Conservation (phyloP, 2,329 filamentous ascomycete genomes). For the Ambrosiella beaveri region DNA sequence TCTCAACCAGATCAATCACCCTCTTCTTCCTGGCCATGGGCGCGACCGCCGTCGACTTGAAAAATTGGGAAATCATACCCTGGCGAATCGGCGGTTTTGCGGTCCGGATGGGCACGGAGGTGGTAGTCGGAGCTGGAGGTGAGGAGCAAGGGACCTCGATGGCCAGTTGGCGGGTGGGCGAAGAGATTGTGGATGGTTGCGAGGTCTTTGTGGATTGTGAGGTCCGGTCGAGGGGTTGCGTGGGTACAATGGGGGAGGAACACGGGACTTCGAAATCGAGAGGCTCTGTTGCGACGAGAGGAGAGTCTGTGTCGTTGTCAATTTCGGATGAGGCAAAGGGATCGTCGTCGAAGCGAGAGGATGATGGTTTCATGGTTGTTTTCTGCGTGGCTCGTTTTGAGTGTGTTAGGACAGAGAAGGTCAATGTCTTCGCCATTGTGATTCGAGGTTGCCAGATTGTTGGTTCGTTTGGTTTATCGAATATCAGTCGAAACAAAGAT, state of each 20-base stretch:
- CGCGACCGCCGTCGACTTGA: slow-evolving; percentile 16
- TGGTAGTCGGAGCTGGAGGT: slow-evolving; percentile 35
- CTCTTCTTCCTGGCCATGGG: slow-evolving; percentile 8
- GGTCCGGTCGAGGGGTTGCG: slow-evolving; percentile 24
- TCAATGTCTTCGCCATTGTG: too few species aligned
- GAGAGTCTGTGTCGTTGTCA: slow-evolving; percentile 15
- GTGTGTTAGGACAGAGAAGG: too few species aligned
- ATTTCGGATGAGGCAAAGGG: background rate
- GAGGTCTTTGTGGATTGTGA: background rate
- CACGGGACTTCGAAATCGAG: slow-evolving; percentile 27
- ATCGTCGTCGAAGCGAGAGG: background rate
- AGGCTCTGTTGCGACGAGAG: slow-evolving; percentile 17
- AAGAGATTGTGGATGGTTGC: slow-evolving; percentile 24
- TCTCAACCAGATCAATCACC: slow-evolving; percentile 13
- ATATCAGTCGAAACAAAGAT: too few species aligned
- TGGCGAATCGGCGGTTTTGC: slow-evolving; percentile 17
- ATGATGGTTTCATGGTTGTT: background rate
- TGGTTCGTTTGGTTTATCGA: too few species aligned
- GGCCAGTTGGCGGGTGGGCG: slow-evolving; percentile 18
- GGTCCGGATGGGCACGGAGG: background rate
- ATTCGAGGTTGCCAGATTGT: too few species aligned
- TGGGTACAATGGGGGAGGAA: slow-evolving; percentile 28
- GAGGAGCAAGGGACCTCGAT: slow-evolving; percentile 85
- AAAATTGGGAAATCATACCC: slow-evolving; percentile 20
- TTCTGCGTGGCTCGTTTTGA: background rate